Conservation (phyloP, 768 basidiomycete genomes). For the Artomyces pyxidatus region DNA sequence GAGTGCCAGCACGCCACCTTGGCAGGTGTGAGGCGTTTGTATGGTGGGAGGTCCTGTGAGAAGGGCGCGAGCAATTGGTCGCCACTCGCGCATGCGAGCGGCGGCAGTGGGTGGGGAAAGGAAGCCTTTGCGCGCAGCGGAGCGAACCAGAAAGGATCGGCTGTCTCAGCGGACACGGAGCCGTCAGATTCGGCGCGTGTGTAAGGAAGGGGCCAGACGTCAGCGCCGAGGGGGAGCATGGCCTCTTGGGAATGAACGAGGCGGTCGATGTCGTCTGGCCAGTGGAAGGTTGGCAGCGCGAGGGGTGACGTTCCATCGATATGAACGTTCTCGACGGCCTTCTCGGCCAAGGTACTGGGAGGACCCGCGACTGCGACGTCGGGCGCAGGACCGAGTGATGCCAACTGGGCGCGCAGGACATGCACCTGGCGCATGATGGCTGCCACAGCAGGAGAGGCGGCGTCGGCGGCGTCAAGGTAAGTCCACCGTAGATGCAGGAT, state of each 20-base stretch:
- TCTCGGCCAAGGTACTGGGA: neutral
- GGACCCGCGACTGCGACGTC: conserved; percentile 12
- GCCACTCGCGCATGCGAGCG: conserved; percentile 15
- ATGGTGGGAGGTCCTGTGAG: conserved; percentile 29
- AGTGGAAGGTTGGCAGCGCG: conserved; percentile 12
- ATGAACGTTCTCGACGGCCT: too few relatives aligned
- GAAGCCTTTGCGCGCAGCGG: too few relatives aligned
- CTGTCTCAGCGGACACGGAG: neutral
- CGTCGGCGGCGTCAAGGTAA: conserved; percentile 41
- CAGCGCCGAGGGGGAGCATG: conserved; percentile 12
- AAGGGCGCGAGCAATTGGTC: conserved; percentile 32
- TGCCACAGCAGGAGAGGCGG: conserved; percentile 30
- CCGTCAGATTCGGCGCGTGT: neutral
- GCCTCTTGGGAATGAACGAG: conserved; percentile 2
- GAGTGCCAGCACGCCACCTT: conserved; percentile 71
- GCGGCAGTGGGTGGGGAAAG: neutral
- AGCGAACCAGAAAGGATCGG: neutral
- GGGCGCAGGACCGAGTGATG: conserved; percentile 34
- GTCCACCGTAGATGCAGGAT: conserved; percentile 44
- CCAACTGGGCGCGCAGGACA: conserved; percentile 21
- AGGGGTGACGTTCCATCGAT: too few relatives aligned
- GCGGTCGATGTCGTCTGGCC: conserved; percentile 16
- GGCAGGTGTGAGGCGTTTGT: conserved; percentile 46
- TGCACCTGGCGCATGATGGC: conserved; percentile 37
- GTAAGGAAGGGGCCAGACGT: conserved; percentile 15